Evolutionary conservation across 2,329 filamentous ascomycete species (phyloP), one percentile per base, ranked within the genome.

Genomic region (Xylaria sp.): DNA sequence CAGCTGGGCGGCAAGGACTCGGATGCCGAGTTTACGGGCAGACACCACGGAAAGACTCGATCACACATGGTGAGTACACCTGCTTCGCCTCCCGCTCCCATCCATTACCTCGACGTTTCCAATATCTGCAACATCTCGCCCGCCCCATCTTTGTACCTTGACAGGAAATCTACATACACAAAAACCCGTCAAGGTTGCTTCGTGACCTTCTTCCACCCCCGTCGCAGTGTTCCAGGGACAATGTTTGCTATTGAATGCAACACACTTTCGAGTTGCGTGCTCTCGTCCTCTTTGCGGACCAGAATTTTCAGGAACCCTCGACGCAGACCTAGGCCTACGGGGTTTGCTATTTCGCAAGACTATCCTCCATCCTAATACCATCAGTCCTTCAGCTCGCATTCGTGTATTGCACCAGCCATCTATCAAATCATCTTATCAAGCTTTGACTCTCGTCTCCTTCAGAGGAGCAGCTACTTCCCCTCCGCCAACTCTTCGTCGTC

Each of bases 11-110:
- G 76, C 59, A 77, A 76, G 74, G 85, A 81, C 70, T 82, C 80
- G 59, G 83, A 84, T 70, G 77, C 78, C 72, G 83, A 83, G 72
- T 86, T 89, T 73, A 83, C 86, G 75, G 85, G 86, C 75, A 89
- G 90, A 80, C 92, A 93, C 80, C 92, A 94, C 81, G 92, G 92
- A 83, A 94, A 94, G 88, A 92, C 91, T 75, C 91, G 92, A 81
- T 93, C 91, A 70, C 92, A 94, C 83, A 92, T 94, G 89, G 92
- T 92, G 83, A 89, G 92, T 90, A 67, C 49, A 17, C 38, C 57
- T 31, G 59, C 38, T 33, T 59, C 40, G 26, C 26, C 51, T 59
- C 53, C 40, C 36, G 62, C 33, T 31, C 49, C 61, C 26, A 60
- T 66, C 57, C 46, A 26, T 17, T 59, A 1, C 13, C 40, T 56